These are phyloP conservation scores for Escallonia herrerae DNA, from an alignment of 129 eudicot genomes.

Conservation along the genomic window DNA sequence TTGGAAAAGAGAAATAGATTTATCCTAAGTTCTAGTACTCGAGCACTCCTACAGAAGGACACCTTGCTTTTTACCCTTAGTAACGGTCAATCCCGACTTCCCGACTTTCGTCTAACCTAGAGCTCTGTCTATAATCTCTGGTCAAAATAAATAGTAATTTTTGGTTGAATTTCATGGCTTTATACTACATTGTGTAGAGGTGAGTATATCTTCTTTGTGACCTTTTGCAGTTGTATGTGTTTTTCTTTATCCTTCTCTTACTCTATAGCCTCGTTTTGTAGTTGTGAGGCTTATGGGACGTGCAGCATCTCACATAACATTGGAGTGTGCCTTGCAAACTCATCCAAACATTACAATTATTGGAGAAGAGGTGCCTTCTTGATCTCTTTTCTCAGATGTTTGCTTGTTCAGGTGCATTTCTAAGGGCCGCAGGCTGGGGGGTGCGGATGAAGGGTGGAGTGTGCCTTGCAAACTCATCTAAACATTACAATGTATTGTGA, in stretches of 20 bases:
- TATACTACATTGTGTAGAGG: not conserved
- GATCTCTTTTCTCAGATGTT: not conserved
- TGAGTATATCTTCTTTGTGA: not conserved
- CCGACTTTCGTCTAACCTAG: too few relatives aligned
- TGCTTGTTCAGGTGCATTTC: not conserved
- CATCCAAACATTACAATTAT: too few relatives aligned
- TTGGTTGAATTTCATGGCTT: not conserved
- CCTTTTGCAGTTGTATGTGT: not conserved
- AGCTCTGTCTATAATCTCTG: too few relatives aligned
- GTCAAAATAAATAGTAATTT: too few relatives aligned
- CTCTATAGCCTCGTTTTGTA: conserved; percentile 19
- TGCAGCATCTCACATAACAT: conserved; percentile 55
- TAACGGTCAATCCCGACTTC: too few relatives aligned
- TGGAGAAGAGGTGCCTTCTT: conserved; percentile 79
- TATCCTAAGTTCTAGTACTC: too few relatives aligned
- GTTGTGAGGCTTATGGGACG: conserved; percentile 99
- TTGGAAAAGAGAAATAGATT: too few relatives aligned
- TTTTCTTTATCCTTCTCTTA: not conserved
- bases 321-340: too few relatives aligned
- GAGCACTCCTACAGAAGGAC: too few relatives aligned
- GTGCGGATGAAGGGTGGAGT: too few relatives aligned
- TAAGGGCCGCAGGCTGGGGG: too few relatives aligned
- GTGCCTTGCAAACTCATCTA: conserved; percentile 89
- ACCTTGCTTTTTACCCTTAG: too few relatives aligned
- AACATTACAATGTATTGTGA: conserved; percentile 45